Base-by-base conservation (phyloP, 1,284 basidiomycete genomes). In the Pisolithus thermaeus region DNA sequence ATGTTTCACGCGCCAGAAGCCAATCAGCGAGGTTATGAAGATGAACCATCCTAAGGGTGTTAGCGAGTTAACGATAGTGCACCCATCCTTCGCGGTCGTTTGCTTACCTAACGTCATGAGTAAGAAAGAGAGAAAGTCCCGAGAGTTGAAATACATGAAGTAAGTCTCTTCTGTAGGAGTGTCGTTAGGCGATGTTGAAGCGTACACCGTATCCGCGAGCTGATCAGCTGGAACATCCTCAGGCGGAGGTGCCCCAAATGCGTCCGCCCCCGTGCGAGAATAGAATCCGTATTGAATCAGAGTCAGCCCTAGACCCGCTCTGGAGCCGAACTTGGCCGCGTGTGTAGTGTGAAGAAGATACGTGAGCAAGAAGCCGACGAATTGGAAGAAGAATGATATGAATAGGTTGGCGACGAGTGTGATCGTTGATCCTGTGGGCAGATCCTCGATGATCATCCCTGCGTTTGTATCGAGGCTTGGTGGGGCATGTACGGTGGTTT, bases 311-410 rank as follows among this genome's bases (percentile, higher is more conserved):
- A 99, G 80, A 18, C 96, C 97, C 1, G 92, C 93, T 38, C 94
- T 86, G 18, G 92, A 94, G 46, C 97, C 96, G 64, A 83, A 92
- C 67, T 95, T 95, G 50, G 90, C 92, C 0, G 96, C 93, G 64
- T 99, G 96, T 1, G 92, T 90, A n/a, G 89, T 90, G 68, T 92
- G 90, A 4, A 97, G 80, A 58, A 97, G 84, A 67, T 92, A 96
- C 1, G 92, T 95, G 71, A 96, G 84, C 60, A 96, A 75, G 81
- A 96, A 97, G 44, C 92, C 94, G 59, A 97, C 82, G 67, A 98
- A 96, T 70, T 97, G 93, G 84, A 99, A 98, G 70, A 94, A 92
- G 73, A 89, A 90, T 4, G 92, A 95, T 47, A 95, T 86, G 70
- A 95, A 79, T 55, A 92, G 65, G 66, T 92, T 93, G 73, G 83